Evolutionary conservation across 1,284 basidiomycete genomes (phyloP).

Genomic region (Anthracocystis walkeri): DNA sequence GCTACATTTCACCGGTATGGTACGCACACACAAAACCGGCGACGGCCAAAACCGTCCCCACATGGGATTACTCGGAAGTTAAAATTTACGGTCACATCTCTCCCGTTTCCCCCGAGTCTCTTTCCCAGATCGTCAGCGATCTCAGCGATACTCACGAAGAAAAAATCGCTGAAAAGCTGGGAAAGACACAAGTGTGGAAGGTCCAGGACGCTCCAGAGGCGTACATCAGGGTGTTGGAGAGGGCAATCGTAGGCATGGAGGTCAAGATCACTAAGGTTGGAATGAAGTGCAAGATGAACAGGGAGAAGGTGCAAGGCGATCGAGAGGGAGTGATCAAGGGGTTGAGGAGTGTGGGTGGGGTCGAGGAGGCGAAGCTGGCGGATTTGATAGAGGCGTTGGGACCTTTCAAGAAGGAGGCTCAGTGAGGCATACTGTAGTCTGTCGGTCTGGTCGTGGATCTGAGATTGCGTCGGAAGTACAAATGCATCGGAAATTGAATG

Average conservation of each 20-base stretch:
- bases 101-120: neutral
- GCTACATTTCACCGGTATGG: constrained; percentile 51
- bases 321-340: constrained; percentile 70
- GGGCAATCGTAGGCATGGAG: constrained; percentile 71
- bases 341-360: constrained; percentile 61
- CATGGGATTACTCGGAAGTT: constrained; percentile 55
- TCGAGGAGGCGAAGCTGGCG: constrained; percentile 13
- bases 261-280: constrained; percentile 70
- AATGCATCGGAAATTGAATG: neutral
- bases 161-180: neutral
- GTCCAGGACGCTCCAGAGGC: constrained; percentile 69
- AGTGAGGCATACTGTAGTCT: neutral
- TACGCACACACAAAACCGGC: constrained; percentile 46
- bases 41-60: constrained; percentile 50
- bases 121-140: constrained; percentile 11
- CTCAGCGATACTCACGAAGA: constrained; percentile 30
- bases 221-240: constrained; percentile 70
- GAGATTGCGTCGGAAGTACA: neutral
- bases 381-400: constrained; percentile 10
- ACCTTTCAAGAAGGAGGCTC: neutral
- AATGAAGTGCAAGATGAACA: constrained; percentile 71
- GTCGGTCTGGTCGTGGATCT: neutral
- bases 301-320: constrained; percentile 70
- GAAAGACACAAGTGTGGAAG: constrained; percentile 61
- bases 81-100: constrained; percentile 35